phyloP scores from a whole-genome alignment of 164 flowering plant species.

The Euptelea pleiosperma region DNA sequence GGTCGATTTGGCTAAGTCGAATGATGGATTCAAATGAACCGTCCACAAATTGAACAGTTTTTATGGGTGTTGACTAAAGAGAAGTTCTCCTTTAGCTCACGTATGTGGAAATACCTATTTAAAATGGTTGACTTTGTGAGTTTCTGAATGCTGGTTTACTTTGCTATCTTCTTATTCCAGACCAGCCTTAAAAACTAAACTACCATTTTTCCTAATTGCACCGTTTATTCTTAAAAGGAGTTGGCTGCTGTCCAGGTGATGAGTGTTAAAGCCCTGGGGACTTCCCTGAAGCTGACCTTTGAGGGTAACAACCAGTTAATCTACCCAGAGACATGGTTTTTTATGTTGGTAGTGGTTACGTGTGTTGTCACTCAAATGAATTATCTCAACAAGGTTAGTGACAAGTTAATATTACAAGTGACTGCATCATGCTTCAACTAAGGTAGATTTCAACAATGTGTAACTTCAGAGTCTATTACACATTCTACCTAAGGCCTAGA shows the following conservation, averaged over 20 bases:
- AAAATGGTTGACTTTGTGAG: too few species aligned
- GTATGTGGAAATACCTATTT: too few species aligned
- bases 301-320: slow-evolving; percentile 70
- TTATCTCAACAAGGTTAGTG: slow-evolving; percentile 80
- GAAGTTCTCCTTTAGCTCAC: too few species aligned
- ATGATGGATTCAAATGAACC: not conserved
- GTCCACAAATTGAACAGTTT: not conserved
- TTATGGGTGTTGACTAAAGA: not conserved
- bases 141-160: too few species aligned
- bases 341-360: slow-evolving; percentile 53
- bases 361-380: slow-evolving; percentile 86
- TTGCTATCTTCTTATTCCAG: not conserved
- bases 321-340: slow-evolving; percentile 83
- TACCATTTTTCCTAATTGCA: not conserved
- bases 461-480: too few species aligned
- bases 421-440: not conserved
- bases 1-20: not conserved
- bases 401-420: not conserved
- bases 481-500: too few species aligned
- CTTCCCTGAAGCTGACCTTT: slow-evolving; percentile 70
- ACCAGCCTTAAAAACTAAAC: not conserved
- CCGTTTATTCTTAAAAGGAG: slow-evolving; percentile 2
- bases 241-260: slow-evolving; percentile 55
- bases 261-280: slow-evolving; percentile 94
- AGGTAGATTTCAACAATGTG: too few species aligned